Conservation (phyloP, 1,139 yeast genomes). For the Kodamaea sp. region DNA sequence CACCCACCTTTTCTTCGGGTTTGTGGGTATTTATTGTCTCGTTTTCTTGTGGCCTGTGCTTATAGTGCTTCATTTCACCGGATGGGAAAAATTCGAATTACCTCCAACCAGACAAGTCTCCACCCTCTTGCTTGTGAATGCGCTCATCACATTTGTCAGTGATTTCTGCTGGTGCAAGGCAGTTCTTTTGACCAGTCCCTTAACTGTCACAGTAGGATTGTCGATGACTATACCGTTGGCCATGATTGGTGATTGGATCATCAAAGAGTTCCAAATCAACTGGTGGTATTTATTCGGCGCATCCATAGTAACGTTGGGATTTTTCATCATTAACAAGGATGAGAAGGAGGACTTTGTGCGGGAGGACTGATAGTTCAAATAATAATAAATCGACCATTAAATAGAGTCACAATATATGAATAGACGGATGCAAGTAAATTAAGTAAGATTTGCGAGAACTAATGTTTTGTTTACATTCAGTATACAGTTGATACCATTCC, state of each 20-base stretch:
- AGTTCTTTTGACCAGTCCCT: slow-evolving; percentile 86
- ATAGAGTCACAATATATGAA: too few species aligned
- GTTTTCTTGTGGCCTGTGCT: slow-evolving; percentile 83
- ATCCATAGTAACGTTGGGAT: slow-evolving; percentile 72
- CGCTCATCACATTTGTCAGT: slow-evolving; percentile 75
- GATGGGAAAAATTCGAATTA: slow-evolving; percentile 67
- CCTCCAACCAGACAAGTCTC: slow-evolving; percentile 61
- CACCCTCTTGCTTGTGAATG: slow-evolving; percentile 60
- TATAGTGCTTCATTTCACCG: slow-evolving; percentile 59
- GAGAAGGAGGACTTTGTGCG: slow-evolving; percentile 57
- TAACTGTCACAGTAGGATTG: slow-evolving; percentile 92
- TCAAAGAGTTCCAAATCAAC: slow-evolving; percentile 65
- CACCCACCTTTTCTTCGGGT: slow-evolving; percentile 88
- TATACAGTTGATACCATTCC: too few species aligned
- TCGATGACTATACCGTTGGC: slow-evolving; percentile 94
- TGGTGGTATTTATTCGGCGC: slow-evolving; percentile 78
- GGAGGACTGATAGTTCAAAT: neutral
- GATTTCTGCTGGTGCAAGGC: slow-evolving; percentile 97
- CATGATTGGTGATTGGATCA: slow-evolving; percentile 82
- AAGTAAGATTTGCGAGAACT: too few species aligned
- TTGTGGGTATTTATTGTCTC: slow-evolving; percentile 83
- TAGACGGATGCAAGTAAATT: too few species aligned
- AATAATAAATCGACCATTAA: too few species aligned
- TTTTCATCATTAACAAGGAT: slow-evolving; percentile 77
- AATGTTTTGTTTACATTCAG: too few species aligned